Base-by-base conservation (phyloP, 75 land plant genomes). In the Picea glauca region DNA sequence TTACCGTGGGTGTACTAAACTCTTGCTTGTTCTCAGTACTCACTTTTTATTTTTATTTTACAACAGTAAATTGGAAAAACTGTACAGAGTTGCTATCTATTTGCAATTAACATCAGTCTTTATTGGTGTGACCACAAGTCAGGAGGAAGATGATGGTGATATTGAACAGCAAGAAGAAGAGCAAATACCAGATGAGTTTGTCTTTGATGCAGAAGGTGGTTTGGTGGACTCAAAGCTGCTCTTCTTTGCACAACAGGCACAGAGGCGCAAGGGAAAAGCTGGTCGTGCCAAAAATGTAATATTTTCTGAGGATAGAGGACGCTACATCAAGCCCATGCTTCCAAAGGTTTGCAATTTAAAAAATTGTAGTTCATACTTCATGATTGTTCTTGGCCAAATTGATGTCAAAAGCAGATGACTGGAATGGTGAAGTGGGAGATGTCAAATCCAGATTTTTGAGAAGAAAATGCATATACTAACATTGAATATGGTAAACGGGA, bases 141-240 rank as follows among this genome's bases (percentile, higher is more conserved):
- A 92, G 94, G 94, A 90, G 33, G 83, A 86, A 13, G 96, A 96
- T 32, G 87, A 92, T 63, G 91, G 91, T 40, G 87, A 94, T 38
- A 89, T 92, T 15, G 84, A 94, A 77, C 92, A 96, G 58, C 84
- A 96, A 61, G 87, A 95, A 72, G 89, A 93, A 70, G 84, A 85
- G 59, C 93, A 97, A 87, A 82, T 97, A 35, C 99, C 99, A 56
- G 99, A 94, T 76, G 98, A 97, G 72, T 97, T 97, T 76, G 91
- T 97, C 20, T 94, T 97, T 90, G 99, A 97, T 90, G 98, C 98
- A 20, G 99, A 97, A 86, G 99, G 99, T 59, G 99, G 99, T 46
- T 59, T 97, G 31, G 93, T 94, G 14, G 99, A 97, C 85, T 92
- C 94, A 70, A 94, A 94, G 79, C 91, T 94, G 30, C 92, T 97